Conservation (phyloP, 2,329 filamentous ascomycete species). For the Paraphoma sp. region DNA sequence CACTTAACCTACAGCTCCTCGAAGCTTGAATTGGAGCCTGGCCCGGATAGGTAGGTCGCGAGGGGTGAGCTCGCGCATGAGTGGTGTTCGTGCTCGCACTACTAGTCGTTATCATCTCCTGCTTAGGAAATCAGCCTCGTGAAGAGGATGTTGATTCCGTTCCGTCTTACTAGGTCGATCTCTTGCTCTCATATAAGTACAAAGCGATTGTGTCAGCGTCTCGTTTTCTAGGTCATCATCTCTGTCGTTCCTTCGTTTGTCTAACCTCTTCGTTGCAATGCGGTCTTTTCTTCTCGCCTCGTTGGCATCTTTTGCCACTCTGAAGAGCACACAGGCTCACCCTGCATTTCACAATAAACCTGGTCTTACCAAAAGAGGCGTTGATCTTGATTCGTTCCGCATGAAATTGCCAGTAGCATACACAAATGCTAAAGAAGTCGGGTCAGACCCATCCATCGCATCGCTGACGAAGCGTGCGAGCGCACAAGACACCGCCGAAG, state of each 20-base stretch:
- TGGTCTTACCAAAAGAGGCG: conserved; percentile 25
- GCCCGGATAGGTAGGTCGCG: conserved; percentile 18
- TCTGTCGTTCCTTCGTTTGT: conserved; percentile 20
- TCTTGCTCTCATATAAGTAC: conserved; percentile 17
- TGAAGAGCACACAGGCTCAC: conserved; percentile 30
- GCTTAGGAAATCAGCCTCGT: neutral
- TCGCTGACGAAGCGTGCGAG: conserved; percentile 29
- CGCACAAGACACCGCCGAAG: conserved; percentile 39
- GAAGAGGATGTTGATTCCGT: neutral
- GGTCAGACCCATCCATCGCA: conserved; percentile 24
- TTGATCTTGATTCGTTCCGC: conserved; percentile 43
- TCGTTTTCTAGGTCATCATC: neutral
- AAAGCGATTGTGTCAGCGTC: neutral
- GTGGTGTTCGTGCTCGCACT: conserved; percentile 7
- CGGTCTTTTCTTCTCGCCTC: conserved; percentile 39
- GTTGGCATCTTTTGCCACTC: conserved; percentile 33
- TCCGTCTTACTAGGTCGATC: conserved; percentile 1
- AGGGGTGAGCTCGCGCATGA: conserved; percentile 11
- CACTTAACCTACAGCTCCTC: conserved; percentile 9
- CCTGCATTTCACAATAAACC: conserved; percentile 19
- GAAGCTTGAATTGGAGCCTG: conserved; percentile 10
- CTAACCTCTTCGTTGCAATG: conserved; percentile 27
- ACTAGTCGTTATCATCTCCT: conserved; percentile 6
- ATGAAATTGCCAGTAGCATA: conserved; percentile 32
- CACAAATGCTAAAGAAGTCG: conserved; percentile 28